Base-by-base conservation (phyloP, 345 rosid genomes). In the Syzygium jambos region DNA sequence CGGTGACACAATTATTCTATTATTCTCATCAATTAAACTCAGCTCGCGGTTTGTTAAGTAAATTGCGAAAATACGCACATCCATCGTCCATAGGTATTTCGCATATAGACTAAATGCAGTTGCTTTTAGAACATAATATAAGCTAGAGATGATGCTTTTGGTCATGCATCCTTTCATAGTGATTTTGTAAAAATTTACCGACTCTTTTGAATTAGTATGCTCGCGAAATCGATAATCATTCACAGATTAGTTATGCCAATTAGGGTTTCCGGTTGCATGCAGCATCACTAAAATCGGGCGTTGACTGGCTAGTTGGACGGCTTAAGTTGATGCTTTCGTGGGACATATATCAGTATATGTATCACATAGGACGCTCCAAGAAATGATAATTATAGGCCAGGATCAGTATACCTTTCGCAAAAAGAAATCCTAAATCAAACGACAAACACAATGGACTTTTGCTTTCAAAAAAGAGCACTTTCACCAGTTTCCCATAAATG, bases 401-500 rank as follows among this genome's bases (percentile, higher is more conserved):
- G 78, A 85, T 86, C 78, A 82, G 77, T 86, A 12, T 30, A 41
- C 88, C 84, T 89, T 89, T 88, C 84, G 16, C 51, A 63, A 63
- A 51, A 88, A 85, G 43, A 86, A 38, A 63, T 63, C 38, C 9
- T 56, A 13, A 34, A 84, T 27, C 57, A 16, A 46, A 84, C 56
- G 29, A 85, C 54, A 82, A 25, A 55, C 43, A 57, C 29, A 15
- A 25, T 46, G 15, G 73, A 30, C 82, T 87, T 89, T 91, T 89
- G 56, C 85, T 90, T 90, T 88, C 61, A 52, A 88, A 89, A 89
- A 49, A 90, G 89, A 89, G 86, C 84, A 82, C 93, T 91, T 91
- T 90, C 91, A 87, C 90, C 92, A 85, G 84, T 90, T 88, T 90
- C 92, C 90, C 52, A 90, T 90, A 93, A 85, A 92, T 91, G 87